Evolutionary conservation across 345 rosid genomes (phyloP), one percentile per base, ranked within the genome.

Genomic region (Eucalyptus curtisii): DNA sequence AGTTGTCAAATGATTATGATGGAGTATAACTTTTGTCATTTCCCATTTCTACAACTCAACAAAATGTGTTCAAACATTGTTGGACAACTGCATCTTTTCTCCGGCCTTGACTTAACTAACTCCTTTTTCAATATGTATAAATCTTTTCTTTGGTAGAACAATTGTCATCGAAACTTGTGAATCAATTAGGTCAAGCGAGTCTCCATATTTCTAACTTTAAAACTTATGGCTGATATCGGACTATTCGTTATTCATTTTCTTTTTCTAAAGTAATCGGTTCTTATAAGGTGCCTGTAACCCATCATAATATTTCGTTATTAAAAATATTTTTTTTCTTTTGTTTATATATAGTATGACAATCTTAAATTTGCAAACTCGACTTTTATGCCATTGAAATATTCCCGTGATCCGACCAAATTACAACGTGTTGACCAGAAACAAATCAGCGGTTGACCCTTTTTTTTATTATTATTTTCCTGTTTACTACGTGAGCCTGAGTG

Each of bases 201-300:
- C 61, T 10, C 30, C 61, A 4, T 24, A 55, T 25, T 55, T 55
- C 13, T 55, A 24, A 55, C 61, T 55, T 4, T 55, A 55, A 55
- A 55, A 9, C 30, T 24, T 0, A 24, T 55, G 61, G 13, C 0
- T 24, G 13, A 55, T 24, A 10, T 55, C 6, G 2, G 1, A 22
- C 7, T 9, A 6, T 4, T 55, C 3, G 3, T 55, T 24, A 24
- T 24, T 55, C 61, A 55, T 24, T 55, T 55, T 55, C 1, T 55
- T 55, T 55, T 24, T 55, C 57, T 52, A 52, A 52, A 52, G 57
- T 52, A 19, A 52, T 19, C 1, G 1, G 5, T 52, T 52, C 25
- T 52, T 19, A 1, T 52, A 52, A 52, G 25, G 0, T 20, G 2
- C 25, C 2, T 2, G 0, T 52, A 52, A 52, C 25, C 57, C 2